Percentiles rank a stretch among this genome's conserved stretches.
These are phyloP conservation scores for Penicillium lividum DNA, from an alignment of 495 filamentous ascomycete species.

Conservation along the genomic window DNA sequence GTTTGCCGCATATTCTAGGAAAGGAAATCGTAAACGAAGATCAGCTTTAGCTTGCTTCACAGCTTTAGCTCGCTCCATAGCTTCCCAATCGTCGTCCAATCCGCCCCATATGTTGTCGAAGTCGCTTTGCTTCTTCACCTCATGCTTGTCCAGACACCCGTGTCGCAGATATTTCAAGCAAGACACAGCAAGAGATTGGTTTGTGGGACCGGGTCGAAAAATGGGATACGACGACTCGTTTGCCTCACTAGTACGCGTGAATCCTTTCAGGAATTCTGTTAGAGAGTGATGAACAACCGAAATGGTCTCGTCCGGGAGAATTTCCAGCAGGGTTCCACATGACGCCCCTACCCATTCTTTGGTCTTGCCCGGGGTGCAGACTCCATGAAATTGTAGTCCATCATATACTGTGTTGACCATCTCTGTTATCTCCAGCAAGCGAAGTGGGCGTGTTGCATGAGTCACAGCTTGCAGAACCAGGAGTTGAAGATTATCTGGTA, in stretches of 20 bases:
- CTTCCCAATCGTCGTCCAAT: no score
- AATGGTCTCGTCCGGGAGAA: background rate
- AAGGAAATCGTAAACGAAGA: constrained; percentile 15
- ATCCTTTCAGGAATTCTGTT: constrained; percentile 21
- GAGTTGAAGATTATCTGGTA: background rate
- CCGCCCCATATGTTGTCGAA: no score
- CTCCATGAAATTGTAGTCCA: background rate
- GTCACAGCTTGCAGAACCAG: background rate
- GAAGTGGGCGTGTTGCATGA: background rate
- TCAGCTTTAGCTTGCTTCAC: no score
- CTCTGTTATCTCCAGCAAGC: background rate
- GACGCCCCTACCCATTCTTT: background rate
- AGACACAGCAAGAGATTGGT: constrained; percentile 17
- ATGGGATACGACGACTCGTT: background rate
- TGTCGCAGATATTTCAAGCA: constrained; percentile 18
- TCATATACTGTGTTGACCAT: background rate
- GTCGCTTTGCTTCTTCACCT: no score
- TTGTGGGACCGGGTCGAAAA: constrained; percentile 5
- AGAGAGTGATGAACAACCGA: background rate
- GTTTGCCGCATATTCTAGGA: constrained; percentile 24
- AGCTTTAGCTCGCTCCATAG: no score
- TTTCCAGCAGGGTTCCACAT: background rate
- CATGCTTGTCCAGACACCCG: no score
- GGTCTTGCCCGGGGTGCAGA: background rate
- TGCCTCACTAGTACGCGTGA: constrained; percentile 3